Conservation (phyloP, 345 rosid species). For the Pugionium dolabratum region DNA sequence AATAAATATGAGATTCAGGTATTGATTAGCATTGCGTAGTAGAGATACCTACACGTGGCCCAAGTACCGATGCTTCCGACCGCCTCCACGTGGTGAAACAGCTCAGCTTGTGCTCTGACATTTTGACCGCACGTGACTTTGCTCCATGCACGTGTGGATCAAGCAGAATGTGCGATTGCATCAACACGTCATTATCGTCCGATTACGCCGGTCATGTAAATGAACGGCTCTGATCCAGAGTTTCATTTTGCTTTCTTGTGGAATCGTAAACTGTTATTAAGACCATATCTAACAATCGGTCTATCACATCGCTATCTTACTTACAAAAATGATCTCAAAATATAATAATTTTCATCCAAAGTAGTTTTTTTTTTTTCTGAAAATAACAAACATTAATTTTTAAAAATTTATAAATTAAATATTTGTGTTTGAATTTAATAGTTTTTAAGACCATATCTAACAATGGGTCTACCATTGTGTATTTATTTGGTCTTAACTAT, state of each 20-base stretch:
- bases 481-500: background rate
- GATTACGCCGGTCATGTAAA: conserved; percentile 30
- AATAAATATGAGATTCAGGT: conserved; percentile 20
- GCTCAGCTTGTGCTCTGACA: conserved; percentile 36
- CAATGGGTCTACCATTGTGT: too few relatives aligned
- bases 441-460: too few relatives aligned
- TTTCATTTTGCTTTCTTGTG: background rate
- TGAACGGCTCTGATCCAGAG: conserved; percentile 16
- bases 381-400: too few relatives aligned
- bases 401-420: too few relatives aligned
- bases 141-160: conserved; percentile 37
- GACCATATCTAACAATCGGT: too few relatives aligned
- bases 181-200: conserved; percentile 31
- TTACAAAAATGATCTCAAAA: too few relatives aligned
- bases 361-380: too few relatives aligned
- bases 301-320: too few relatives aligned
- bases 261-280: too few relatives aligned
- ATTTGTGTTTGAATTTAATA: too few relatives aligned
- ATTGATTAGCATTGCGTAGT: conserved; percentile 13
- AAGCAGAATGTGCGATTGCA: conserved; percentile 23
- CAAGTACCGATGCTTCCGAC: conserved; percentile 47
- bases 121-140: conserved; percentile 43
- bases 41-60: conserved; percentile 31
- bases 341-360: too few relatives aligned
- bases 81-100: conserved; percentile 34